These are phyloP conservation scores for Penicillium digitatum DNA, from an alignment of 2,329 filamentous ascomycete species.

Conservation along the genomic window DNA sequence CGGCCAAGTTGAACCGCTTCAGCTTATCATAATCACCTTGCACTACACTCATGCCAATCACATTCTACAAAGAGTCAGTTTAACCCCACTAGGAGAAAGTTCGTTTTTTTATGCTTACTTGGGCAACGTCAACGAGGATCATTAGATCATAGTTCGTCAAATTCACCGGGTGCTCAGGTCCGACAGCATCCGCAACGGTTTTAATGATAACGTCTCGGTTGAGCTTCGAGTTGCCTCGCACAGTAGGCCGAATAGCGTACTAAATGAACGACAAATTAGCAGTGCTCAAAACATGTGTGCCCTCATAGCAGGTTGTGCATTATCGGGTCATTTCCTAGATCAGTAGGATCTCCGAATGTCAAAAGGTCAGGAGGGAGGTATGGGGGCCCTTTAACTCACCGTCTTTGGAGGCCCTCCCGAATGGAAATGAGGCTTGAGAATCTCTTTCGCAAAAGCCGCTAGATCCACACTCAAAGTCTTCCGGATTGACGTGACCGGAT, in stretches of 20 bases:
- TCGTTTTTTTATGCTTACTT: conserved; percentile 43
- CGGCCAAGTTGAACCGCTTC: conserved; percentile 61
- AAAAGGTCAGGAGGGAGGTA: background rate
- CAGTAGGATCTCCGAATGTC: background rate
- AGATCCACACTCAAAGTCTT: conserved; percentile 57
- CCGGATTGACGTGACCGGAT: conserved; percentile 55
- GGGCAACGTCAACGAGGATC: conserved; percentile 60
- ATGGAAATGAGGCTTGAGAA: conserved; percentile 59
- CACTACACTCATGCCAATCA: conserved; percentile 62
- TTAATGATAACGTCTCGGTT: conserved; percentile 58
- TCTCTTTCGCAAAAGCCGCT: conserved; percentile 53
- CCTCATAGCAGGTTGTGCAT: background rate
- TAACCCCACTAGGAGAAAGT: background rate
- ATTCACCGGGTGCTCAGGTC: conserved; percentile 56
- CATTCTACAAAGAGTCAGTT: conserved; percentile 47
- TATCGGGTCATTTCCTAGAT: background rate
- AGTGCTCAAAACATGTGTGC: background rate
- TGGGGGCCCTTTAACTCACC: conserved; percentile 38
- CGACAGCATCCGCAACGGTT: conserved; percentile 56
- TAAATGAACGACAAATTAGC: conserved; percentile 28
- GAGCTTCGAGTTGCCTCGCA: conserved; percentile 58
- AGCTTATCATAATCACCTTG: conserved; percentile 57
- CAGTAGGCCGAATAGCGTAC: conserved; percentile 61
- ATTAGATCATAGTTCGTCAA: conserved; percentile 58
- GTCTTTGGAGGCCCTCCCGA: conserved; percentile 50